Evolutionary conservation across 768 basidiomycete genomes (phyloP), one percentile per base, ranked within the genome.

Genomic region (Trametes elegans): DNA sequence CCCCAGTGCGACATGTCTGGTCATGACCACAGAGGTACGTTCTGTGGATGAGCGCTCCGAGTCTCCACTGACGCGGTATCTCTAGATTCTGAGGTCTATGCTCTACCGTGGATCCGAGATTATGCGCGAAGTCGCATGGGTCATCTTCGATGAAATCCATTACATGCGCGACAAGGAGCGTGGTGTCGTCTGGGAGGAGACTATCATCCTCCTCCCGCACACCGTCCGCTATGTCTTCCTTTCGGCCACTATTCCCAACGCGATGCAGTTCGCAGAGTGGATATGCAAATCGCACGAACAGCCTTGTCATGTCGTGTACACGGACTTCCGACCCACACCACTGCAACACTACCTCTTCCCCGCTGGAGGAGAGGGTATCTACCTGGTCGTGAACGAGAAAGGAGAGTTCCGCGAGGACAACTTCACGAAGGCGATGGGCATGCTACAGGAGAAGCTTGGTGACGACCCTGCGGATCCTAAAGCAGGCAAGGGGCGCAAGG

Each of bases 91-190:
- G 47, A 86, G 97, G 18, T 98, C 95, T 5, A 99, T 99, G 96
- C 76, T 99, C 24, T 99, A 99, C 68, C 87, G 97, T 49, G 97
- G 97, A 34, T 98, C 94, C 3, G 97, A 99, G 74, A 88, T 99
- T 62, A 95, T 98, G 90, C 90, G 97, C 53, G 97, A 99, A 76
- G 96, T 99, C n/a, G 94, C 95, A 1, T 99, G 97, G 97, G 96
- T 98, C 53, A 84, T 99, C 61, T 99, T 98, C 70, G 97, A 99
- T 68, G 97, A 99, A 74, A 97, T 99, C 58, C 97, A 99, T 68
- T 99, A 98, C 74, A 99, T 98, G 97, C 88, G 97, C 57, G 97
- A 98, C 76, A 93, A 93, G 66, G 97, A 99, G 69, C 90, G 97
- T 62, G 97, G 97, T 62, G 97, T 99, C 18, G 97, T 99, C 24